A percentile compares a stretch with the other conserved stretches of the same genome.
Evolutionary conservation across 1,284 basidiomycete genomes (phyloP).

Genomic region (Cystobasidium sp.): DNA sequence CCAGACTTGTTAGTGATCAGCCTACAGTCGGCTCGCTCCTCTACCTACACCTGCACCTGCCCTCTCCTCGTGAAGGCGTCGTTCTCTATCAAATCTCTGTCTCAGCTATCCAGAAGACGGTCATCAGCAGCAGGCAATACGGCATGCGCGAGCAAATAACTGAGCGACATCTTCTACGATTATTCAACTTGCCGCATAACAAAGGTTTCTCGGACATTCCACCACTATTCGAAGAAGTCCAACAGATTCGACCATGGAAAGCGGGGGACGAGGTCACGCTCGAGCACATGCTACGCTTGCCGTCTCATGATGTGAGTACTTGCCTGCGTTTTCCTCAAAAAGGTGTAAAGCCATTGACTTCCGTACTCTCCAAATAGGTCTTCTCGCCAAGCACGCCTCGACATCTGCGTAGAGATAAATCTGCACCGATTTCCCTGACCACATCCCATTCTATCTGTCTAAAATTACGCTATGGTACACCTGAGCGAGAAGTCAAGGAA

Average conservation of each 20-base stretch:
- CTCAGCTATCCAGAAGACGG: slow-evolving; percentile 12
- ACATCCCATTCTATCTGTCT: slow-evolving; percentile 13
- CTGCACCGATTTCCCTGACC: slow-evolving; percentile 1
- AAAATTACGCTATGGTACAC: slow-evolving; percentile 9
- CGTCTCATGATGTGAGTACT: slow-evolving; percentile 13
- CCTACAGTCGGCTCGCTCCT: slow-evolving; percentile 27
- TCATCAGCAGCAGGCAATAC: slow-evolving; percentile 5
- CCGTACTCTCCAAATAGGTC: too few relatives aligned
- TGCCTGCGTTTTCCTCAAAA: too few relatives aligned
- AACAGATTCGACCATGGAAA: slow-evolving; percentile 15
- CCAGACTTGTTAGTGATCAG: slow-evolving; percentile 26
- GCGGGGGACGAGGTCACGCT: slow-evolving; percentile 20
- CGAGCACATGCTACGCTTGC: slow-evolving; percentile 21
- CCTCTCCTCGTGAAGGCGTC: slow-evolving; percentile 4
- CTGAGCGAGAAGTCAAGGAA: slow-evolving; percentile 6
- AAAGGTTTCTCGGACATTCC: slow-evolving; percentile 22
- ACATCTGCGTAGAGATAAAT: background rate
- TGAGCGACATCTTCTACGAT: slow-evolving; percentile 11
- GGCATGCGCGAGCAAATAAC: background rate
- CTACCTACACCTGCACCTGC: slow-evolving; percentile 20
- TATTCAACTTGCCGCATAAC: slow-evolving; percentile 28
- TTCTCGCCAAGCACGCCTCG: slow-evolving; percentile 28
- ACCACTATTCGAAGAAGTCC: slow-evolving; percentile 1
- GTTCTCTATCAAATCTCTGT: slow-evolving; percentile 23
- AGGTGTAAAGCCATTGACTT: background rate